Evolutionary conservation across 2,329 filamentous ascomycete species (phyloP).

Genomic region (Pseudogymnoascus sp.): DNA sequence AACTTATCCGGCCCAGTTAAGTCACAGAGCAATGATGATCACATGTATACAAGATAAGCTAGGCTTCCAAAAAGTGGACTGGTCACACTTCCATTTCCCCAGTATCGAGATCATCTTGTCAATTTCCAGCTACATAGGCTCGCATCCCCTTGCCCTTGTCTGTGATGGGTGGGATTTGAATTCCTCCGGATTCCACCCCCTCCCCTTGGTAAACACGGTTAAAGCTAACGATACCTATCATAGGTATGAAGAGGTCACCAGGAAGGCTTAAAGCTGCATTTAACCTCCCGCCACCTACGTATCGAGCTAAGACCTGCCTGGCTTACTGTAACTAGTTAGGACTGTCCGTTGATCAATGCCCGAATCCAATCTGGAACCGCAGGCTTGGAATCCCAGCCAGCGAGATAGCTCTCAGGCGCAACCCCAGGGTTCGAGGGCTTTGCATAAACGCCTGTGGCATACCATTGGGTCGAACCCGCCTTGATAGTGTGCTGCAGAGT

Average conservation of each 20-base stretch:
- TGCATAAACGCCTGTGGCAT: conserved; percentile 63
- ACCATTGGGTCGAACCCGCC: conserved; percentile 52
- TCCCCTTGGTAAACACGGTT: background rate
- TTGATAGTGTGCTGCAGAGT: conserved; percentile 55
- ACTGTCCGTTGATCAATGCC: conserved; percentile 35
- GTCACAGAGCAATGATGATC: background rate
- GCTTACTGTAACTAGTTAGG: background rate
- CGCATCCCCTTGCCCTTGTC: background rate
- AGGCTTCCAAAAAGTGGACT: background rate
- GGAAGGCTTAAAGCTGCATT: background rate
- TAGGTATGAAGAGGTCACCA: background rate
- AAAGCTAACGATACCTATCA: conserved; percentile 3
- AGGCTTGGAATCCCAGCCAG: conserved; percentile 53
- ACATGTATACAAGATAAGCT: background rate
- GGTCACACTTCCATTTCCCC: background rate
- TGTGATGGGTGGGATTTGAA: background rate
- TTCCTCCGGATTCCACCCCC: background rate
- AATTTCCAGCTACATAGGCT: background rate
- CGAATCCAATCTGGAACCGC: conserved; percentile 51
- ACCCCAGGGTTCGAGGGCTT: conserved; percentile 50
- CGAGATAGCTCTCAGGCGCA: conserved; percentile 43
- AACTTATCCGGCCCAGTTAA: background rate
- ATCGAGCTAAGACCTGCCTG: background rate
- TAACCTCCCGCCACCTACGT: background rate
- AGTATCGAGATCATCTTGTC: background rate